Evolutionary conservation across 768 basidiomycete species (phyloP).

Genomic region (Suillus luteus): DNA sequence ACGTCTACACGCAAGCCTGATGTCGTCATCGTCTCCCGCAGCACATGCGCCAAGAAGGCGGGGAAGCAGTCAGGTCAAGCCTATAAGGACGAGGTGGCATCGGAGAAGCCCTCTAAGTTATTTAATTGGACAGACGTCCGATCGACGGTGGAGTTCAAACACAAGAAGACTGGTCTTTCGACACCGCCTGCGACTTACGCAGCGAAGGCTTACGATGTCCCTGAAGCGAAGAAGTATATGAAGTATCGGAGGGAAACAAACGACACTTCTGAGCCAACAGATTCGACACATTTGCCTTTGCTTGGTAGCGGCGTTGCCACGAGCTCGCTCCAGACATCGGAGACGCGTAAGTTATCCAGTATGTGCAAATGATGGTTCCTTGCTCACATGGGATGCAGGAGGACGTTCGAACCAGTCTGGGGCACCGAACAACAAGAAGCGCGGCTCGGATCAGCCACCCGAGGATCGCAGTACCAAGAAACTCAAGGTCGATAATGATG

Average conservation of each 20-base stretch:
- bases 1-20: neutral
- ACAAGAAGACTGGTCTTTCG: neutral
- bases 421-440: neutral
- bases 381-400: neutral
- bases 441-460: neutral
- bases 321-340: neutral
- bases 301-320: too few species aligned
- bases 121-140: neutral
- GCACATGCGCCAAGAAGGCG: neutral
- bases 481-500: too few species aligned
- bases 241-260: neutral
- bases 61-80: too few species aligned
- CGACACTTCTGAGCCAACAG: neutral
- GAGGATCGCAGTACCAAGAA: neutral
- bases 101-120: neutral
- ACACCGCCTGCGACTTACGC: neutral
- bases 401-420: neutral
- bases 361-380: neutral
- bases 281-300: neutral
- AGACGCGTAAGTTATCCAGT: neutral
- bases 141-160: conserved; percentile 7
- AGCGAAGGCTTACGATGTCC: neutral
- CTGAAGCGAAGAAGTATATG: neutral
- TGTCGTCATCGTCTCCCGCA: neutral
- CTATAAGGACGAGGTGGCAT: neutral